A percentile compares a stretch with the other conserved stretches of the same genome.
Evolutionary conservation across 2,329 filamentous ascomycete genomes (phyloP).

Genomic region (Paracoccidioides lutzii): DNA sequence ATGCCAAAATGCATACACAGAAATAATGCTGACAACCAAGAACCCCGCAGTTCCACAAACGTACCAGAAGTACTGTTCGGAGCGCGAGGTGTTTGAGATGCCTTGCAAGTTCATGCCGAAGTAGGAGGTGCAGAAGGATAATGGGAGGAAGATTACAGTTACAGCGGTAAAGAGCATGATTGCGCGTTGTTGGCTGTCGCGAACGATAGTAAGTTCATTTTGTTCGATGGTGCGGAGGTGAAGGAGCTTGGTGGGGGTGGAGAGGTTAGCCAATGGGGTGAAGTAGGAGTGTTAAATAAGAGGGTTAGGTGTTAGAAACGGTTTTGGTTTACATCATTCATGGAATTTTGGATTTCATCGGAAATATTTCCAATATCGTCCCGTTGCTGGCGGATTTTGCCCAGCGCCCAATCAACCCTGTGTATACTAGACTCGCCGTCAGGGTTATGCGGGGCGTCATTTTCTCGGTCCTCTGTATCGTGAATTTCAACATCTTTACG

Average conservation of each 20-base stretch:
- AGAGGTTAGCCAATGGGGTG: background rate
- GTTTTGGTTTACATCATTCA: background rate
- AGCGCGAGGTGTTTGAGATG: slow-evolving; percentile 10
- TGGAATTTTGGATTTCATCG: background rate
- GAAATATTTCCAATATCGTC: slow-evolving; percentile 1
- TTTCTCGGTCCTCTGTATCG: background rate
- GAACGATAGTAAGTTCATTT: slow-evolving; percentile 2
- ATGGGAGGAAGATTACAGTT: slow-evolving; percentile 13
- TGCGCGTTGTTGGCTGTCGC: slow-evolving; percentile 2
- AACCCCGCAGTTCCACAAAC: background rate
- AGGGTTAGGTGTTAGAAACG: no score
- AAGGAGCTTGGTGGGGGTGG: background rate
- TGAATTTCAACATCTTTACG: background rate
- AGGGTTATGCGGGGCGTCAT: background rate
- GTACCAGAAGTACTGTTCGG: slow-evolving; percentile 12
- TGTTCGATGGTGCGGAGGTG: slow-evolving; percentile 1
- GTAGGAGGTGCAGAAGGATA: slow-evolving; percentile 11
- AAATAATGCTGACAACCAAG: background rate
- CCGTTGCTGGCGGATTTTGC: slow-evolving; percentile 1
- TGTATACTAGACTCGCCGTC: background rate
- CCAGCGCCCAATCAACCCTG: background rate
- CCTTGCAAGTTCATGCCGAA: slow-evolving; percentile 15
- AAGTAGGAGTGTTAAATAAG: no score
- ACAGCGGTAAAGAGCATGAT: slow-evolving; percentile 11
- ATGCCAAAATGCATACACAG: slow-evolving; percentile 1